Conservation (phyloP, 2,329 filamentous ascomycete species). For the Westerdykella aurantiaca region DNA sequence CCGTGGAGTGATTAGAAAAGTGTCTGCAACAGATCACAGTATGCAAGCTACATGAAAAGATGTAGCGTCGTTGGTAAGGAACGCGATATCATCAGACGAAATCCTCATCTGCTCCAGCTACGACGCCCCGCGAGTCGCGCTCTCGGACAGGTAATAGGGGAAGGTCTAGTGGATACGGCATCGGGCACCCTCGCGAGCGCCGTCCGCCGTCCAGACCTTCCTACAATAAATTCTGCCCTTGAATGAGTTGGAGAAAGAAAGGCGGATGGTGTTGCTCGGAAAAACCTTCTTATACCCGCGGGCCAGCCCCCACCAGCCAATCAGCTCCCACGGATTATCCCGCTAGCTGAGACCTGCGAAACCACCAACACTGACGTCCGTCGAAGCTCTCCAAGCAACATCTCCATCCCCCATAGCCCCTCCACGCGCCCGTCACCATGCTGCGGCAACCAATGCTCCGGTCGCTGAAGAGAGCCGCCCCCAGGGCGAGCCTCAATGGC, state of each 20-base stretch:
- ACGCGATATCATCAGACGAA: constrained; percentile 52
- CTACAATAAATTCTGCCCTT: constrained; percentile 62
- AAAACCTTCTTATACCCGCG: constrained; percentile 23
- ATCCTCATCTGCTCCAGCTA: constrained; percentile 61
- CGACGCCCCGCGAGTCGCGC: constrained; percentile 49
- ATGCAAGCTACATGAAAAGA: constrained; percentile 9
- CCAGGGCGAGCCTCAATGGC: constrained; percentile 50
- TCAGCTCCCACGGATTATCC: constrained; percentile 22
- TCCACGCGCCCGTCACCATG: constrained; percentile 39
- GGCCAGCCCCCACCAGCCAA: constrained; percentile 15
- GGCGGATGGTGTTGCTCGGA: constrained; percentile 7
- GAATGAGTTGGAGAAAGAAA: constrained; percentile 49
- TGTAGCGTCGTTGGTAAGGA: constrained; percentile 65
- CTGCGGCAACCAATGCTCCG: constrained; percentile 61
- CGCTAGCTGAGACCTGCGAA: constrained; percentile 1
- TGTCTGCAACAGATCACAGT: constrained; percentile 10
- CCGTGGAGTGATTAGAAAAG: no score
- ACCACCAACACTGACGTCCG: constrained; percentile 1
- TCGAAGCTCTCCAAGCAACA: constrained; percentile 2
- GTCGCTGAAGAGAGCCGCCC: constrained; percentile 54
- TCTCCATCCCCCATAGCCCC: constrained; percentile 3
- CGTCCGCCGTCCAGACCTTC: constrained; percentile 40
- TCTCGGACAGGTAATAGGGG: constrained; percentile 62
- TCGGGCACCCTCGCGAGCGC: constrained; percentile 11
- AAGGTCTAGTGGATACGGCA: constrained; percentile 43